Evolutionary conservation across 2,329 filamentous ascomycete genomes (phyloP).

Genomic region (Claviceps africana): DNA sequence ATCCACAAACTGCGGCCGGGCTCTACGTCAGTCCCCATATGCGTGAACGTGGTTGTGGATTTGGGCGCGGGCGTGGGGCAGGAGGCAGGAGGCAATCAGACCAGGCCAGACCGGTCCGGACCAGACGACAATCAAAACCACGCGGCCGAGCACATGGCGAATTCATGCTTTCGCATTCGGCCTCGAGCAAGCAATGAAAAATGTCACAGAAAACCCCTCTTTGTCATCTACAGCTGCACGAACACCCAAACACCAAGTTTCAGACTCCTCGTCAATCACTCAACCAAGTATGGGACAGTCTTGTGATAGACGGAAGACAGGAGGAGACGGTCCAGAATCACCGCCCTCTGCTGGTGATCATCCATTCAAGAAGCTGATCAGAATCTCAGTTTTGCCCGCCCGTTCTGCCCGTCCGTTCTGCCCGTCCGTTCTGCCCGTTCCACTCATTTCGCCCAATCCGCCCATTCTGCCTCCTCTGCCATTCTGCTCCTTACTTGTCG

Average conservation of each 20-base stretch:
- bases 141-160: too few species aligned
- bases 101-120: too few species aligned
- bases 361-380: not conserved
- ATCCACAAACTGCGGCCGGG: not conserved
- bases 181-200: not conserved
- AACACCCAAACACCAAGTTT: not conserved
- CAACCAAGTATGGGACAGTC: not conserved
- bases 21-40: not conserved
- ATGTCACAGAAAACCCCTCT: not conserved
- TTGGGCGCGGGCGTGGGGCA: too few species aligned
- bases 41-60: too few species aligned
- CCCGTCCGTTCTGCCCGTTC: too few species aligned
- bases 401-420: not conserved
- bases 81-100: too few species aligned
- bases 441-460: not conserved
- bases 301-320: not conserved
- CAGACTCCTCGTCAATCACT: not conserved
- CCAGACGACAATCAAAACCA: too few species aligned
- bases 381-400: not conserved
- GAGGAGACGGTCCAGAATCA: not conserved
- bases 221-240: not conserved
- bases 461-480: not conserved
- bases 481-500: slow-evolving; percentile 11
- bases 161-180: too few species aligned
- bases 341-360: not conserved